phyloP scores from a whole-genome alignment of 1,139 yeast genomes.

The Scheffersomyces parashehatae region DNA sequence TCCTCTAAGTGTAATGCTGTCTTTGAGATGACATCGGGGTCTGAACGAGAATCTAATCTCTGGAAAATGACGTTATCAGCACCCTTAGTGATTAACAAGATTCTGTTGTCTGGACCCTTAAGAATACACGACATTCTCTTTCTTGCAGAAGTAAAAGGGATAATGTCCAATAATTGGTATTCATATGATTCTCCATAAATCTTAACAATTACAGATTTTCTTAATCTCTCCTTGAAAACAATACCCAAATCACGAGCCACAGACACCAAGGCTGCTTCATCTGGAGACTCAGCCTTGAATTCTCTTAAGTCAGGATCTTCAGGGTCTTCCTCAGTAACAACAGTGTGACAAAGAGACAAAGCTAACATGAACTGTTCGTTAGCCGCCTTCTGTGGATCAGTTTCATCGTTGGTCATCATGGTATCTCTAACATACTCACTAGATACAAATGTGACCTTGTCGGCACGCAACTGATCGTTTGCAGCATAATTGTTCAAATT shows the following conservation, averaged over 20 bases:
- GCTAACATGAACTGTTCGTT: constrained; percentile 83
- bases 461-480: constrained; percentile 63
- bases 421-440: constrained; percentile 52
- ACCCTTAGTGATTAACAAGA: constrained; percentile 80
- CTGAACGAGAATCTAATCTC: constrained; percentile 52
- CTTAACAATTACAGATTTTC: constrained; percentile 66
- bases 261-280: constrained; percentile 92
- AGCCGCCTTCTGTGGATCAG: constrained; percentile 57
- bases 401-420: constrained; percentile 34
- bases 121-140: constrained; percentile 69
- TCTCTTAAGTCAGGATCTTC: constrained; percentile 54
- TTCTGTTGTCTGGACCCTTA: constrained; percentile 46
- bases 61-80: constrained; percentile 91
- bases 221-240: constrained; percentile 72
- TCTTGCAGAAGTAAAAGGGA: constrained; percentile 89
- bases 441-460: constrained; percentile 76
- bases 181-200: constrained; percentile 74
- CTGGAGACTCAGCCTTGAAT: constrained; percentile 96
- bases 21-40: constrained; percentile 39
- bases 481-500: constrained; percentile 43
- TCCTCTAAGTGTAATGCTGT: constrained; percentile 89
- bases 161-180: constrained; percentile 70
- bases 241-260: constrained; percentile 94
- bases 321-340: constrained; percentile 70
- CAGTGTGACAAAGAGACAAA: constrained; percentile 89